Evolutionary conservation across 2,329 filamentous ascomycete genomes (phyloP), one percentile per base, ranked within the genome.

Genomic region (Rachicladosporium sp.): DNA sequence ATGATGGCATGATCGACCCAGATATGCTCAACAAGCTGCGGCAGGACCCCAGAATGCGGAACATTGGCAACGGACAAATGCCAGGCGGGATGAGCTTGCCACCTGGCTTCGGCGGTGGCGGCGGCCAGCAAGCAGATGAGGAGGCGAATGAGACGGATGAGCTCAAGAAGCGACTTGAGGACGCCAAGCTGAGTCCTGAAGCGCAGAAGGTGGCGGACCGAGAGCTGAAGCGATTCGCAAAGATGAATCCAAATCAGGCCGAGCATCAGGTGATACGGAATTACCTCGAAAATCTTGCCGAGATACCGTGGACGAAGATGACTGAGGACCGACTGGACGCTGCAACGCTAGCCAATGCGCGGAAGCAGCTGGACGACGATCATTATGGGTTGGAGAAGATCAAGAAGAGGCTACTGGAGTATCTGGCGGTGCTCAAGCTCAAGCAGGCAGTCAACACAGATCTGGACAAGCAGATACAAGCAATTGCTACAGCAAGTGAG

Each of bases 331-430:
- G 86, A 27, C 74, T 98, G 3, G 86, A 88, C 6, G 73, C 76
- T 0, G 80, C 86, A 8, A 95, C 88, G 0, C 61, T 96, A 41
- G 70, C 74, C 43, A 74, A 73, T 50, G 91, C 91, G 5, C 78
- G 86, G 40, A 84, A 87, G 63, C 91, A 96, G 60, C 73, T 98
- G 4, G 87, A 98, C 53, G 80, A 93, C 47, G 91, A 98, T 56
- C 91, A 98, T 60, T 96, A 96, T 51, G 91, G 91, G 0, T 68
- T 98, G 10, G 87, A 96, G 45, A 93, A 89, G 62, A 89, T 98
- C 56, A 98, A 98, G 75, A 95, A 94, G 71, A 75, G 91, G 33
- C 64, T 98, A 13, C 72, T 98, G 4, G 93, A 96, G 60, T 98
- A 98, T 56, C 71, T 98, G 32, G 93, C 91, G 2, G 91, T 98